Evolutionary conservation across 2,329 filamentous ascomycete genomes (phyloP).

Genomic region (Alternaria atra): DNA sequence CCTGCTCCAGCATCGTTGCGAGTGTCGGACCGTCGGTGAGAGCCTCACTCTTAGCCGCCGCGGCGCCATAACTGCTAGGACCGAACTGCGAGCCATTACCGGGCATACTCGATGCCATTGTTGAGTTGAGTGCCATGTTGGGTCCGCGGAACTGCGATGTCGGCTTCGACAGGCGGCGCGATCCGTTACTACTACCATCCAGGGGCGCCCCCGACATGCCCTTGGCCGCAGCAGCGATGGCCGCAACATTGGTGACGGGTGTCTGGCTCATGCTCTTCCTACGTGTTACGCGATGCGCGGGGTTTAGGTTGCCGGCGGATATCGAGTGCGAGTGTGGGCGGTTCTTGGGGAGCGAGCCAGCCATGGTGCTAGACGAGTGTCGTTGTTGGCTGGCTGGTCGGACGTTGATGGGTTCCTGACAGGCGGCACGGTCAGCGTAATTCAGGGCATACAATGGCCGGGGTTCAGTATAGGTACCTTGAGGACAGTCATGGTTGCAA

Average conservation of each 20-base stretch:
- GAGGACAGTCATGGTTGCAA: conserved; percentile 49
- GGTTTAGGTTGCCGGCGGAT: conserved; percentile 78
- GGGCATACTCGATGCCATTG: conserved; percentile 74
- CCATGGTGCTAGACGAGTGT: conserved; percentile 58
- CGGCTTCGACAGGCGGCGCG: conserved; percentile 74
- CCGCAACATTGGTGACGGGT: conserved; percentile 75
- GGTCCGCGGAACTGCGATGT: conserved; percentile 56
- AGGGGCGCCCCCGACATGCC: conserved; percentile 70
- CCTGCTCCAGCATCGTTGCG: conserved; percentile 55
- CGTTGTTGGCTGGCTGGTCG: conserved; percentile 58
- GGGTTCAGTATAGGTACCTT: conserved; percentile 38
- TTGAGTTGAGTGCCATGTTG: conserved; percentile 64
- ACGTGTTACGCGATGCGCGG: conserved; percentile 85
- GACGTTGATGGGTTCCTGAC: conserved; percentile 53
- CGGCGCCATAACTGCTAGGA: conserved; percentile 46
- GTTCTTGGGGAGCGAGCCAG: conserved; percentile 70
- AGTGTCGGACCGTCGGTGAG: conserved; percentile 75
- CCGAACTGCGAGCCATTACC: conserved; percentile 56
- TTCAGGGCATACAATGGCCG: conserved; percentile 20
- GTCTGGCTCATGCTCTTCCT: conserved; percentile 91
- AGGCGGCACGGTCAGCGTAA: conserved; percentile 40
- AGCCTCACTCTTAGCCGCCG: conserved; percentile 62
- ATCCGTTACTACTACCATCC: conserved; percentile 53
- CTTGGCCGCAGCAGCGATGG: conserved; percentile 74
- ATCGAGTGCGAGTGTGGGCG: conserved; percentile 85